Evolutionary conservation across 352 stramenopile genomes (phyloP).

Genomic region (Phytophthora crassamura): DNA sequence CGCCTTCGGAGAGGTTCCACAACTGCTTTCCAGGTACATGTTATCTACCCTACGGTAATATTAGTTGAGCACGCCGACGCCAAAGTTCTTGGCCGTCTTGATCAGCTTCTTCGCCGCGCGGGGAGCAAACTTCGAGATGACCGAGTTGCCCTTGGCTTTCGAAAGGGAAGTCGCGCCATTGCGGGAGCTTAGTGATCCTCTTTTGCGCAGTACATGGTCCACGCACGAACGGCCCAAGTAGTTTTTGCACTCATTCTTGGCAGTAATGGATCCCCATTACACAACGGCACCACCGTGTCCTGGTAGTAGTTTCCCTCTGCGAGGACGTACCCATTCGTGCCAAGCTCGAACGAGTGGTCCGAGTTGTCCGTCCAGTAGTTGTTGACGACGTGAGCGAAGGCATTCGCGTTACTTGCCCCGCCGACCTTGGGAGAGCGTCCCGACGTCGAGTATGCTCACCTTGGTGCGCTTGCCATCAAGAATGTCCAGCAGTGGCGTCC

Average conservation of each 20-base stretch:
- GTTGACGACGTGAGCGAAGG: no score
- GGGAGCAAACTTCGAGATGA: conserved; percentile 7
- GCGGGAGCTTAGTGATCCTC: conserved; percentile 2
- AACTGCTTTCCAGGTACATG: not conserved
- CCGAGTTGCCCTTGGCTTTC: conserved; percentile 6
- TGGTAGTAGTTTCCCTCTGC: conserved; percentile 49
- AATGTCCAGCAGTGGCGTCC: no score
- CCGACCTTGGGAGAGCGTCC: no score
- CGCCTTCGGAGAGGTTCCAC: no score
- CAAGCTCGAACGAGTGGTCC: no score
- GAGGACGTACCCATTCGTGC: conserved; percentile 7
- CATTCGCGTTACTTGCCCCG: no score
- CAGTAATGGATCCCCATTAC: no score
- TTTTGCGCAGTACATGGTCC: conserved; percentile 24
- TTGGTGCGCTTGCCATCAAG: no score
- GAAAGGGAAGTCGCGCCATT: conserved; percentile 7
- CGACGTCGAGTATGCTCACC: no score
- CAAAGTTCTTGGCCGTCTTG: conserved; percentile 19
- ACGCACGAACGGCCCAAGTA: conserved; percentile 24
- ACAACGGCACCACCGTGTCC: conserved; percentile 18
- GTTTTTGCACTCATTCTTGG: conserved; percentile 5
- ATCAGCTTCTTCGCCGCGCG: conserved; percentile 13
- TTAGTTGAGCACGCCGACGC: conserved; percentile 22
- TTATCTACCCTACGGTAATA: not conserved
- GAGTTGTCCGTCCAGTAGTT: no score